Conservation (phyloP, 306 rosid species). For the Abrus precatorius region DNA sequence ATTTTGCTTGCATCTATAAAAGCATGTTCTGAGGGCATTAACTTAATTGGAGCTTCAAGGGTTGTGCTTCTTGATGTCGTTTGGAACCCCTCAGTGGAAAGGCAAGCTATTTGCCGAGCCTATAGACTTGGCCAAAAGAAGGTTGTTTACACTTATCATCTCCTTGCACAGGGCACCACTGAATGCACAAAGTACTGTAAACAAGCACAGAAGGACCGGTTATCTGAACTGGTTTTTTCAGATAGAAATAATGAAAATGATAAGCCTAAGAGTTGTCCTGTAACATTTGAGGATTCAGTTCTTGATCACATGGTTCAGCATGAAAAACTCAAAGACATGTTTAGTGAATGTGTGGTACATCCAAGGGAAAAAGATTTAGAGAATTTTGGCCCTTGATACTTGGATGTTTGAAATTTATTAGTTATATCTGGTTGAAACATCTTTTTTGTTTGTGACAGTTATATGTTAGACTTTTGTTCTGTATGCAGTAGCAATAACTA, state of each 20-base stretch:
- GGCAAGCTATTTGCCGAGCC: constrained; percentile 55
- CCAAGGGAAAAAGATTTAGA: constrained; percentile 42
- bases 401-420: not conserved
- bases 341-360: constrained; percentile 26
- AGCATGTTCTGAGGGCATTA: constrained; percentile 55
- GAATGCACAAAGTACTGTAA: constrained; percentile 36
- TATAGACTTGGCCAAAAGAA: constrained; percentile 54
- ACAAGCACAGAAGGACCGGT: constrained; percentile 50
- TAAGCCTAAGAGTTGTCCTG: not conserved
- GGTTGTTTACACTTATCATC: constrained; percentile 53
- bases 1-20: constrained; percentile 50
- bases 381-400: not conserved
- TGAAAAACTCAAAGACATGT: constrained; percentile 48
- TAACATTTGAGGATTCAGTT: constrained; percentile 38
- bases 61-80: constrained; percentile 57
- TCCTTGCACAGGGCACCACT: constrained; percentile 40
- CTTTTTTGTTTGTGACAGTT: not conserved
- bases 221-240: constrained; percentile 54
- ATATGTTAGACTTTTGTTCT: not conserved
- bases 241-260: constrained; percentile 4
- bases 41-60: constrained; percentile 56
- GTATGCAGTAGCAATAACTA: not conserved
- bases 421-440: not conserved
- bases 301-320: constrained; percentile 46
- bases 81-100: constrained; percentile 56